phyloP scores from a whole-genome alignment of 352 stramenopile genomes.

The Stramenopiles sp. region DNA sequence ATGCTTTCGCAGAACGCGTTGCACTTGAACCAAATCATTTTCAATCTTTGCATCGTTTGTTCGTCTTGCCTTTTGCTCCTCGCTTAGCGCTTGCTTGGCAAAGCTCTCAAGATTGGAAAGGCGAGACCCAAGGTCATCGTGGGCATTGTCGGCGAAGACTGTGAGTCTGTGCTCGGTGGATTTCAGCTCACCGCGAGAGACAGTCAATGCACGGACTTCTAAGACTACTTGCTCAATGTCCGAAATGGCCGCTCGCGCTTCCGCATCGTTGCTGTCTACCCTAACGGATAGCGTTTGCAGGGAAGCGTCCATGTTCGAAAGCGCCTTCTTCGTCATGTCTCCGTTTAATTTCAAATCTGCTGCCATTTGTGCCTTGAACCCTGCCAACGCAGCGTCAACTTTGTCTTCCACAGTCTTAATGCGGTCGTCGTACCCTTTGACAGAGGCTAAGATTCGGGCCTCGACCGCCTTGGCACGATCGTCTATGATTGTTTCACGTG shows the following conservation, averaged over 20 bases:
- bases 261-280: background rate
- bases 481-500: background rate
- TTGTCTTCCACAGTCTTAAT: background rate
- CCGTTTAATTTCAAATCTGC: constrained; percentile 6
- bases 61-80: background rate
- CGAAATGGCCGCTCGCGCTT: background rate
- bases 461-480: background rate
- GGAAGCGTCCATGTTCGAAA: background rate
- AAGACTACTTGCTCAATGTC: constrained; percentile 1
- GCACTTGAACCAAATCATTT: background rate
- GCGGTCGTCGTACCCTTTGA: background rate
- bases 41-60: background rate
- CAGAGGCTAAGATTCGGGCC: background rate
- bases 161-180: background rate
- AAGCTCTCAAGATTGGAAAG: background rate
- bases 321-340: background rate
- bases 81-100: background rate
- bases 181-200: background rate
- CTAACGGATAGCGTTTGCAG: background rate
- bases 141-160: background rate
- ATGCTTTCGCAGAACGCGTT: background rate
- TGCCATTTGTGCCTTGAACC: background rate
- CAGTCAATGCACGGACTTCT: constrained; percentile 2
- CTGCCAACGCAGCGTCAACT: background rate
- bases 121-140: background rate